These are phyloP conservation scores for Aphanomyces euteiches DNA, from an alignment of 352 stramenopile species.

Conservation along the genomic window DNA sequence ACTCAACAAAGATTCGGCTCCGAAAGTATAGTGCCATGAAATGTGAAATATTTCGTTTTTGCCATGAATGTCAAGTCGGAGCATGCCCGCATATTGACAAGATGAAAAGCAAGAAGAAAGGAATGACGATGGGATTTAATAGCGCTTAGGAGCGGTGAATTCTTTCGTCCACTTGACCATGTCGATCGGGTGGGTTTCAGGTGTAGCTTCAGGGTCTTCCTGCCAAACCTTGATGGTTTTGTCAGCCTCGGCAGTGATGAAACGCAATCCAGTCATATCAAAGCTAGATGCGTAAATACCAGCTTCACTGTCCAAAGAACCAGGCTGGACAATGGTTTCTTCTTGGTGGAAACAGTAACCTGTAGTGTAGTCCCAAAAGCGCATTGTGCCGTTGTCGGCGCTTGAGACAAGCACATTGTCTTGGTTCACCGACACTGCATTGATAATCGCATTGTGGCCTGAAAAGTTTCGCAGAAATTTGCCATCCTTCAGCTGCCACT, in stretches of 20 bases:
- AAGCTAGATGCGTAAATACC: constrained; percentile 96
- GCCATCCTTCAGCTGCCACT: constrained; percentile 96
- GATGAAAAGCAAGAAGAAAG: too few species aligned
- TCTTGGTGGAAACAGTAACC: constrained; percentile 97
- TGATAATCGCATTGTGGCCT: constrained; percentile 97
- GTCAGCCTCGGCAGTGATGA: constrained; percentile 98
- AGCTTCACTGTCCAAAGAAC: constrained; percentile 97
- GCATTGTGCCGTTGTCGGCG: constrained; percentile 96
- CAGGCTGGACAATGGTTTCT: constrained; percentile 91
- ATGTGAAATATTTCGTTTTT: too few species aligned
- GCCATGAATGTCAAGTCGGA: too few species aligned
- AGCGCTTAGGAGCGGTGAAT: constrained; percentile 77
- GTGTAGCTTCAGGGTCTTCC: constrained; percentile 92
- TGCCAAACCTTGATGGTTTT: constrained; percentile 99
- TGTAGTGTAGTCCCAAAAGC: constrained; percentile 98
- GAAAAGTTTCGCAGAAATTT: constrained; percentile 96
- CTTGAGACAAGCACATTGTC: constrained; percentile 95
- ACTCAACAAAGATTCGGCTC: too few species aligned
- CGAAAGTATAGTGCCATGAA: too few species aligned
- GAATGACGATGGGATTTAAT: constrained; percentile 36
- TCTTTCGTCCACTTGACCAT: constrained; percentile 97
- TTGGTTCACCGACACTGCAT: constrained; percentile 97
- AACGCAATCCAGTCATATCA: constrained; percentile 94
- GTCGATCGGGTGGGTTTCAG: constrained; percentile 96
- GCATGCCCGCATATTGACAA: too few species aligned